Evolutionary conservation across 768 basidiomycete species (phyloP).

Genomic region (Rhodotorula toruloides): DNA sequence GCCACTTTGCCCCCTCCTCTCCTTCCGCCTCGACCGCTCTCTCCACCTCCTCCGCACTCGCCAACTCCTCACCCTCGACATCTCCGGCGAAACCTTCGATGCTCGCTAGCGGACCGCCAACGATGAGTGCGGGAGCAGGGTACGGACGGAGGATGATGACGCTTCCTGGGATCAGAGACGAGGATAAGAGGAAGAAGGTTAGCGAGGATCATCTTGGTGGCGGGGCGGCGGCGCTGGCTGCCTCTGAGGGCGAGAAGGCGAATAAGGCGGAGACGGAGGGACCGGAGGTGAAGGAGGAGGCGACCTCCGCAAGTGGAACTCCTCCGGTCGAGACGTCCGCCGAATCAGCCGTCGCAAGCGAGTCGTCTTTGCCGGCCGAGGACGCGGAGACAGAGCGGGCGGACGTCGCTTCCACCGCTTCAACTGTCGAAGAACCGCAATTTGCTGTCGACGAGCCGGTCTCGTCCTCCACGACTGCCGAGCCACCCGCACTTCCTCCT

Average conservation of each 20-base stretch:
- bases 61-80: no score
- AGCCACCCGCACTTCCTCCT: no score
- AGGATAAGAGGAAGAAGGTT: constrained; percentile 8
- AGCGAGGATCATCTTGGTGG: constrained; percentile 23
- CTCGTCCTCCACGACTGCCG: no score
- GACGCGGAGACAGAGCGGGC: no score
- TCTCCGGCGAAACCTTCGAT: background rate
- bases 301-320: no score
- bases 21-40: background rate
- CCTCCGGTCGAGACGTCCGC: no score
- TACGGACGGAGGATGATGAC: constrained; percentile 17
- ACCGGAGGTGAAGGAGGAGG: no score
- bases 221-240: background rate
- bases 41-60: background rate
- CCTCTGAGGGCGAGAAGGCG: background rate
- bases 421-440: no score
- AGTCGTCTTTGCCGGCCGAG: no score
- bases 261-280: background rate
- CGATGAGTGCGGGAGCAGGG: background rate
- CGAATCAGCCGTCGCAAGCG: no score
- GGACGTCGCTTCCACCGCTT: no score
- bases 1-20: background rate
- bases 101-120: background rate
- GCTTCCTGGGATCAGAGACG: constrained; percentile 22
- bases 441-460: no score